Conservation (phyloP, 176 grass and related monocot genomes). For the Aegilops sharonensis region DNA sequence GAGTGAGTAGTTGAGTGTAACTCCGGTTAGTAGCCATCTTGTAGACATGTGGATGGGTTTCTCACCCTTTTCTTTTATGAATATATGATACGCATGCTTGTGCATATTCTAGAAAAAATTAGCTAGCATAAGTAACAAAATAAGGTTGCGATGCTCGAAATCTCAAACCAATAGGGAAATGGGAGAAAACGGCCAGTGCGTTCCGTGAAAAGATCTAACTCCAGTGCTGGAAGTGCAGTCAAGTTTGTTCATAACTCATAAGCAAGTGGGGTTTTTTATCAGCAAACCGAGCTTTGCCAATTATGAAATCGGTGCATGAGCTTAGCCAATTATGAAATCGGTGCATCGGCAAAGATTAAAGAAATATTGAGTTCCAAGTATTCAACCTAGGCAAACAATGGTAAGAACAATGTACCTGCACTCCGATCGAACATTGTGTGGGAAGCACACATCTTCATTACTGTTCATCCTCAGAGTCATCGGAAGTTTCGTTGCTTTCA, state of each 20-base stretch:
- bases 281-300: background rate
- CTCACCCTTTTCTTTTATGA: too few relatives aligned
- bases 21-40: too few relatives aligned
- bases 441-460: background rate
- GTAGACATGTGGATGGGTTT: too few relatives aligned
- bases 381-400: background rate
- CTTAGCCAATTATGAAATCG: background rate
- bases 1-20: too few relatives aligned
- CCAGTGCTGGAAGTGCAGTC: background rate
- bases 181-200: background rate
- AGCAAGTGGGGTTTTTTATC: background rate
- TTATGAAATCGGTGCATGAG: too few relatives aligned
- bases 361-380: too few relatives aligned
- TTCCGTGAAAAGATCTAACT: too few relatives aligned
- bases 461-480: background rate
- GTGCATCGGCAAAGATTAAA: too few relatives aligned
- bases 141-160: background rate
- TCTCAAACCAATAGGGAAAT: background rate
- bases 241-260: background rate
- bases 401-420: conserved; percentile 1
- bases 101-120: background rate
- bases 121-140: background rate
- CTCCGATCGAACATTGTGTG: background rate
- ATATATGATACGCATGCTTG: too few relatives aligned
- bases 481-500: background rate